These are phyloP conservation scores for Magnolia changhungtana DNA, from an alignment of 164 flowering plant species.

Conservation along the genomic window DNA sequence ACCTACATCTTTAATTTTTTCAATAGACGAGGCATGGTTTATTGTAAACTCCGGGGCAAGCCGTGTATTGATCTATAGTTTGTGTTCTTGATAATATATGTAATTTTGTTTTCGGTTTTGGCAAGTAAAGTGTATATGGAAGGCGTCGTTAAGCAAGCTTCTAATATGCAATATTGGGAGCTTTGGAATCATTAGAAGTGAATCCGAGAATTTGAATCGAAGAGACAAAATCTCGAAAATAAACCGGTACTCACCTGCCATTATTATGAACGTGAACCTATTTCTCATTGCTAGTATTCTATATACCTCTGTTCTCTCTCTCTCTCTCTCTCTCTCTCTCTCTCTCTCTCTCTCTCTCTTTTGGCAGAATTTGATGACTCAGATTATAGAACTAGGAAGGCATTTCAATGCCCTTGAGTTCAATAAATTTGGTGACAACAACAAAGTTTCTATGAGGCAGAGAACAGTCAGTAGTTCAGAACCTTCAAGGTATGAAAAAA, in stretches of 20 bases:
- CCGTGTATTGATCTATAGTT: too few species aligned
- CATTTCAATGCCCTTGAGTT: slow-evolving; percentile 86
- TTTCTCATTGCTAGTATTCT: not conserved
- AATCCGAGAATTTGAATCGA: slow-evolving; percentile 80
- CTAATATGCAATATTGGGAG: too few species aligned
- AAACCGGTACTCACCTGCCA: slow-evolving; percentile 41
- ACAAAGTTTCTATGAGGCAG: slow-evolving; percentile 26
- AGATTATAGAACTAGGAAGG: slow-evolving; percentile 74
- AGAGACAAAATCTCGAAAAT: slow-evolving; percentile 45
- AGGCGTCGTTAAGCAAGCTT: too few species aligned
- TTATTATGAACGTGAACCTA: not conserved
- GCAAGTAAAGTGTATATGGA: too few species aligned
- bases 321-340: too few species aligned
- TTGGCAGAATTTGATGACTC: slow-evolving; percentile 66
- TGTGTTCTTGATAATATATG: too few species aligned
- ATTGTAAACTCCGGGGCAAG: too few species aligned
- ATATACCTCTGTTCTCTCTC: not conserved
- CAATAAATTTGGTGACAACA: slow-evolving; percentile 57
- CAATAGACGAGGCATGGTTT: too few species aligned
- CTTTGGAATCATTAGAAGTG: slow-evolving; percentile 81
- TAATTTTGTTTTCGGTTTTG: too few species aligned
- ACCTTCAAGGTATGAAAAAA: slow-evolving; percentile 53
- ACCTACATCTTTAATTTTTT: too few species aligned
- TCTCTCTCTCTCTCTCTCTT: too few species aligned
- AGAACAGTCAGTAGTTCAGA: slow-evolving; percentile 35